A percentile compares a stretch with the other conserved stretches of the same genome.
phyloP scores from a whole-genome alignment of 2,329 filamentous ascomycete genomes.

The Epicoccum sorghinum region DNA sequence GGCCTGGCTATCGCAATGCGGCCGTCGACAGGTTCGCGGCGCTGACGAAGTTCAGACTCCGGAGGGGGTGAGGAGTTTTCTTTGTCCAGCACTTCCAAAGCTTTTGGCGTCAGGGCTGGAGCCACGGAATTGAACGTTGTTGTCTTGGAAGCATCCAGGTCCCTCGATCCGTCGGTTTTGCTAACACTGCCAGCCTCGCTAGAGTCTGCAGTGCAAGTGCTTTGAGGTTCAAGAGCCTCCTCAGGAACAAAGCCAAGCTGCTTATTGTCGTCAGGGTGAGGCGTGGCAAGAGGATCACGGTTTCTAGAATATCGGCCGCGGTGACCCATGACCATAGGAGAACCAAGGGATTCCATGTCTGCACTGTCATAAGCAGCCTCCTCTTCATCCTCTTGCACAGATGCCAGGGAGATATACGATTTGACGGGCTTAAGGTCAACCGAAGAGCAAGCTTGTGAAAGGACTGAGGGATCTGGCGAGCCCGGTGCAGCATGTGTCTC shows the following conservation, averaged over 20 bases:
- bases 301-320: slow-evolving; percentile 15
- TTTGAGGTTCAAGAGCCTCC: not conserved
- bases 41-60: slow-evolving; percentile 22
- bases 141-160: slow-evolving; percentile 19
- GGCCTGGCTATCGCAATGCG: not conserved
- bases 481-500: slow-evolving; percentile 22
- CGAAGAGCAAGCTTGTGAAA: slow-evolving; percentile 41
- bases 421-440: slow-evolving; percentile 35
- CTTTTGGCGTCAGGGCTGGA: slow-evolving; percentile 22
- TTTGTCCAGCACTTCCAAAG: not conserved
- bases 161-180: slow-evolving; percentile 25
- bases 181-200: slow-evolving; percentile 24
- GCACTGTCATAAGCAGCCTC: slow-evolving; percentile 20
- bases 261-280: slow-evolving; percentile 21
- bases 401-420: slow-evolving; percentile 35
- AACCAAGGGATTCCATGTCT: slow-evolving; percentile 26
- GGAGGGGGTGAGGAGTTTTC: slow-evolving; percentile 1
- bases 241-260: slow-evolving; percentile 15
- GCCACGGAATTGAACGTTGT: slow-evolving; percentile 18
- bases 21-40: slow-evolving; percentile 12
- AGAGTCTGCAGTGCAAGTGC: slow-evolving; percentile 8
- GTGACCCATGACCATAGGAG: slow-evolving; percentile 25
- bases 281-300: slow-evolving; percentile 22
- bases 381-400: slow-evolving; percentile 36
- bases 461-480: slow-evolving; percentile 32